Evolutionary conservation across 2,329 filamentous ascomycete species (phyloP), one percentile per base, ranked within the genome.

Genomic region (Capronia americana): DNA sequence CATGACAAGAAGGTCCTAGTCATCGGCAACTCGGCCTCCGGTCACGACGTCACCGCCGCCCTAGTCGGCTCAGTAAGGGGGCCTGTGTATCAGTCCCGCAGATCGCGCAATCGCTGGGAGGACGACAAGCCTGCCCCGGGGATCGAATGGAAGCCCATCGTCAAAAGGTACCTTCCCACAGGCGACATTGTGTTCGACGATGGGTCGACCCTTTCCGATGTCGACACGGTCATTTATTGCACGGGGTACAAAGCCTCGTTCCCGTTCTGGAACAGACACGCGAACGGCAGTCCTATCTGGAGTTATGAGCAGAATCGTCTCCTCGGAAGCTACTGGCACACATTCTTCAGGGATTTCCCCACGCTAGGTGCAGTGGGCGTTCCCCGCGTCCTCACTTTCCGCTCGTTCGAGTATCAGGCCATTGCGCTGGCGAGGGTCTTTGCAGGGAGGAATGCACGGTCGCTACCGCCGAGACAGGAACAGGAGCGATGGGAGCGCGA

Each of bases 331-430:
- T 88, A 86, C 69, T 80, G 79, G 75, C 85, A 87, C 71, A 85
- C 83, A 0, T 87, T 87, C 73, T 79, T 85, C 57, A 80, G 77
- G 1, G 79, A 81, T 24, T 1, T 78, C 89, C 0, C 28, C 81
- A 84, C 81, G 0, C 74, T 88, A 0, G 86, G 78, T 0, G 75
- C 86, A 11, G 79, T 87, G 0, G 86, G 85, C 0, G 28, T 73
- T 24, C 71, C 70, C 10, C 67, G 70, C 24, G 65, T 67, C 12
- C 57, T 91, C 30, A 90, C 88, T 0, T 90, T 91, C 77, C 89
- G 88, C 73, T 83, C 90, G 32, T 90, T 89, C 63, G 88, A 90
- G 76, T 90, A 86, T 86, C 88, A 90, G 72, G 87, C 87, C 6
- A 87, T 90, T 0, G 80, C 86, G 1, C 86, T 84, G 0, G 87